These are phyloP conservation scores for Coniochaeta hoffmannii DNA, from an alignment of 2,329 filamentous ascomycete species.

Conservation along the genomic window DNA sequence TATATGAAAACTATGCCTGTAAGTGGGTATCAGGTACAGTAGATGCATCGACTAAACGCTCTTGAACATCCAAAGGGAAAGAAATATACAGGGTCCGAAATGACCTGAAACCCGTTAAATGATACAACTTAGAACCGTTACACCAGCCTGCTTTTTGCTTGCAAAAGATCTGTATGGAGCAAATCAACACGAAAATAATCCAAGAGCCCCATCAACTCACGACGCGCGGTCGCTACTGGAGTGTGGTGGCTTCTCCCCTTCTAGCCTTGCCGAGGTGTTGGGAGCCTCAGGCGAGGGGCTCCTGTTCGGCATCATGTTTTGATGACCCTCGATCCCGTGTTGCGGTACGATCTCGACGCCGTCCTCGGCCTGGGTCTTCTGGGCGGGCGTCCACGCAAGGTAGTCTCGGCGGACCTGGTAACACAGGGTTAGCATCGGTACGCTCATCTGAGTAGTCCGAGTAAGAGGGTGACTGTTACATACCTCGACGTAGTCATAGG, in stretches of 20 bases:
- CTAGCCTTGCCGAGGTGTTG: neutral
- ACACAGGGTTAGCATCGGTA: slow-evolving; percentile 10
- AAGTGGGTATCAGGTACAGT: slow-evolving; percentile 2
- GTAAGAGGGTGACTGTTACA: neutral
- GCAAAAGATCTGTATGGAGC: too few species aligned
- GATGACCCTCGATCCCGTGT: slow-evolving; percentile 66
- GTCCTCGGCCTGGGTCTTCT: slow-evolving; percentile 52
- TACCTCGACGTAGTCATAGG: slow-evolving; percentile 82
- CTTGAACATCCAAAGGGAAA: neutral
- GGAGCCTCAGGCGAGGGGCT: neutral
- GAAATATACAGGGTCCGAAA: neutral
- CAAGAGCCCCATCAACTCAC: neutral
- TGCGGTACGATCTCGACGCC: slow-evolving; percentile 56
- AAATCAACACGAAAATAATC: neutral
- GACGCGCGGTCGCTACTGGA: neutral
- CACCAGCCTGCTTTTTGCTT: slow-evolving; percentile 1
- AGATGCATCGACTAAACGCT: neutral
- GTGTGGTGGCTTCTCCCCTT: slow-evolving; percentile 1
- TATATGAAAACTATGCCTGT: neutral
- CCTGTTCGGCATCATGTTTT: slow-evolving; percentile 37
- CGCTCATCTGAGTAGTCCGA: neutral
- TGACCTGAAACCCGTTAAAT: neutral
- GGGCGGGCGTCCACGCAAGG: slow-evolving; percentile 77
- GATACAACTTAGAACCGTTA: neutral
- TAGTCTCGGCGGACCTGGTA: slow-evolving; percentile 64